Evolutionary conservation across 2,329 filamentous ascomycete genomes (phyloP).

Genomic region (Fusarium heterosporum): DNA sequence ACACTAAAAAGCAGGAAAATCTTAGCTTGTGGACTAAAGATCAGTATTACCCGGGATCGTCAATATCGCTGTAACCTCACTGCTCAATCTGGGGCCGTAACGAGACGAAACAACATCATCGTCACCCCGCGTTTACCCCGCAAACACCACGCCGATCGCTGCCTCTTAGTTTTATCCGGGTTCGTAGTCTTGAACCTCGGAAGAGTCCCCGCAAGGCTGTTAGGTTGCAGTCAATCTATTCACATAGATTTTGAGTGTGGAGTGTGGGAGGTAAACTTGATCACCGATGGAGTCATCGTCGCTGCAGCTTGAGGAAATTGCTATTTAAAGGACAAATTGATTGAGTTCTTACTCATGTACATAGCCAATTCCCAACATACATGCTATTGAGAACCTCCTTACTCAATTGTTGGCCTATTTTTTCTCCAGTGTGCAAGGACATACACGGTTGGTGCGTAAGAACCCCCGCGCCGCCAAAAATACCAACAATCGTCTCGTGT

Average conservation of each 20-base stretch:
- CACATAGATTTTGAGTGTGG: too few relatives aligned
- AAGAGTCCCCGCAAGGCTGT: neutral
- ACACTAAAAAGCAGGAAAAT: neutral
- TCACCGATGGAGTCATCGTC: too few relatives aligned
- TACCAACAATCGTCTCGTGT: neutral
- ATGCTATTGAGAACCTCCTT: too few relatives aligned
- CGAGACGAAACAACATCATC: too few relatives aligned
- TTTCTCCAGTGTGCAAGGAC: neutral
- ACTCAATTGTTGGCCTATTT: neutral
- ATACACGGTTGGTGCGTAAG: neutral
- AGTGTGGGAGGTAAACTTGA: too few relatives aligned
- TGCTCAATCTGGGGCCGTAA: too few relatives aligned
- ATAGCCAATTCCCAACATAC: too few relatives aligned
- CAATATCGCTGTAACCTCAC: neutral
- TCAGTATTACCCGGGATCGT: constrained; percentile 5
- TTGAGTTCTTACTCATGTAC: too few relatives aligned
- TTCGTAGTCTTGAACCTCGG: neutral
- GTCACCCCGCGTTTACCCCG: constrained; percentile 4
- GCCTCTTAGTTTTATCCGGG: neutral
- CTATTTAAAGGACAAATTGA: too few relatives aligned
- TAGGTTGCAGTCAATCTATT: too few relatives aligned
- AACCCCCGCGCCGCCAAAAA: neutral
- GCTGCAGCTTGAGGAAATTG: too few relatives aligned
- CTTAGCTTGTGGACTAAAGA: neutral
- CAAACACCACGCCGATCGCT: neutral